Percentiles rank a stretch among this genome's conserved stretches.
phyloP scores from a whole-genome alignment of 2,329 filamentous ascomycete species.

The Pseudohalonectria lignicola region DNA sequence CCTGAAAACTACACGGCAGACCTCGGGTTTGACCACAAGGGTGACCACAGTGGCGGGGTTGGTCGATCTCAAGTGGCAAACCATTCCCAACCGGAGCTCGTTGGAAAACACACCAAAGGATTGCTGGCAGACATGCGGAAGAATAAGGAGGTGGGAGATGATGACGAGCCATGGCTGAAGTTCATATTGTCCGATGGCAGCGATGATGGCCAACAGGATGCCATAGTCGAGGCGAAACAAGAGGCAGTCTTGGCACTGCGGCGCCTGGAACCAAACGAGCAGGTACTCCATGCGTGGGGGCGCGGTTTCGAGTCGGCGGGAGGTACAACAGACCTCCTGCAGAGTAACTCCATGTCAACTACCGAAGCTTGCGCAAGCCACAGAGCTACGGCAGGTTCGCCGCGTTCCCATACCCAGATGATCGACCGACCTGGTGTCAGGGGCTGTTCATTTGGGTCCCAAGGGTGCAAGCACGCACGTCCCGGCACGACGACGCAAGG shows the following conservation, averaged over 20 bases:
- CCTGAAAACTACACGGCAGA: no score
- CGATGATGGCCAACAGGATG: neutral
- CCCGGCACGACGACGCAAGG: no score
- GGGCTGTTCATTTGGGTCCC: no score
- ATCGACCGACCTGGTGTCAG: no score
- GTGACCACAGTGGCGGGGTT: no score
- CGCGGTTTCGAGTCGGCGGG: constrained; percentile 6
- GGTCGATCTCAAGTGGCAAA: no score
- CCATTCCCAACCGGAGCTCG: no score
- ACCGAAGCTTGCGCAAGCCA: constrained; percentile 5
- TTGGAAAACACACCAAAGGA: no score
- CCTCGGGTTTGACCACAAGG: no score
- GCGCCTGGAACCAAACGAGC: neutral
- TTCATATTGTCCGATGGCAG: constrained; percentile 14
- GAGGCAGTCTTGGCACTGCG: neutral
- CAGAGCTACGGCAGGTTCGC: constrained; percentile 3
- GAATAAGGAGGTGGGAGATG: constrained; percentile 5
- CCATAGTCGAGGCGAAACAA: neutral
- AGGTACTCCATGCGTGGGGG: neutral
- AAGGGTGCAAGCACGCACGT: no score
- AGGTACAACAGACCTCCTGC: constrained; percentile 3
- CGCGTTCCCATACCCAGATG: no score
- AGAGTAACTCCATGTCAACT: neutral
- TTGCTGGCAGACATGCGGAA: no score
- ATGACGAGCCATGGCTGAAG: constrained; percentile 13